Percentiles rank a stretch among this genome's conserved stretches.
These are phyloP conservation scores for Pelargonium australe DNA, from an alignment of 441 rosid species.

Conservation along the genomic window DNA sequence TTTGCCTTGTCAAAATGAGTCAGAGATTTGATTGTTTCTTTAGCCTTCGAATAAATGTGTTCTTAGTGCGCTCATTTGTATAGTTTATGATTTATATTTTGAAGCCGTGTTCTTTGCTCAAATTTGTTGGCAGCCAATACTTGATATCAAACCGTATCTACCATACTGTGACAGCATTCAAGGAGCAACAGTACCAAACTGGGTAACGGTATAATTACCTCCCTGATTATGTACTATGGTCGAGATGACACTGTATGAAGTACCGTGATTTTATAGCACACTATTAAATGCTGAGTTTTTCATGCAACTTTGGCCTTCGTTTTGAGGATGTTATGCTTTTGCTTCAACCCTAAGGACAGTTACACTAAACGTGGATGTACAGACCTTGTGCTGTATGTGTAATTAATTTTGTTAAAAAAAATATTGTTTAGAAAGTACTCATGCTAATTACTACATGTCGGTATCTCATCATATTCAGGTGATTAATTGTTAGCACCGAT, in stretches of 20 bases:
- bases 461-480: neutral
- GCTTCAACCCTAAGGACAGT: neutral
- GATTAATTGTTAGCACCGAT: too few species aligned
- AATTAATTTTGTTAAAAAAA: neutral
- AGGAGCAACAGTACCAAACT: slow-evolving; percentile 63
- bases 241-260: neutral
- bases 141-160: slow-evolving; percentile 83
- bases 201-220: slow-evolving; percentile 67
- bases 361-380: too few species aligned
- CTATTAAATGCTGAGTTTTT: neutral
- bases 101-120: slow-evolving; percentile 10
- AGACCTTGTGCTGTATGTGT: too few species aligned
- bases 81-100: neutral
- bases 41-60: neutral
- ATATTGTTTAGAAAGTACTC: neutral
- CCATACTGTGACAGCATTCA: slow-evolving; percentile 74
- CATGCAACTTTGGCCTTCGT: neutral
- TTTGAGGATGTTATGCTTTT: neutral
- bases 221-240: slow-evolving; percentile 3
- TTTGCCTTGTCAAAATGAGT: slow-evolving; percentile 11
- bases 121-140: slow-evolving; percentile 54
- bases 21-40: neutral
- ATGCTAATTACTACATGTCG: neutral
- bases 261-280: too few species aligned
- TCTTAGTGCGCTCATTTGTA: neutral